Evolutionary conservation across 768 basidiomycete species (phyloP), one percentile per base, ranked within the genome.

Genomic region (Cubamyces sp.): DNA sequence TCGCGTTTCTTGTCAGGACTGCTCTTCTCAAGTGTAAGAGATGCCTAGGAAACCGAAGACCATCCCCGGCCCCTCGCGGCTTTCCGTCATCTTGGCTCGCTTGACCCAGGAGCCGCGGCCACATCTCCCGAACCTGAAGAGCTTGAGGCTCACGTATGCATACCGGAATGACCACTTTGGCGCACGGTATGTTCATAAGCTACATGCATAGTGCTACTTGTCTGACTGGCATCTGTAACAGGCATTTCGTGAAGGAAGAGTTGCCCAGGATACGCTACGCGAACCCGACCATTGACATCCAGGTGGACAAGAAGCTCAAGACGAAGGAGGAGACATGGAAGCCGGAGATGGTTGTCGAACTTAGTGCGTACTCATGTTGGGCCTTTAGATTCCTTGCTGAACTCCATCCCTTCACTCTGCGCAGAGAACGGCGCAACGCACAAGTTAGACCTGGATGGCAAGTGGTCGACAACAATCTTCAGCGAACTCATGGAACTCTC

Each of bases 171-270:
- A 89, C 73, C 87, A 91, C 71, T 89, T 86, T 70, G 89, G 88
- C 65, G 88, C 89, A 26, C 81, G 88, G 91, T 90, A 57, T 66
- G 84, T 63, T 25, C 19, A 16, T 21, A 34, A 8, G 51, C 9
- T 49, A 1, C n/a, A 25, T 21, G 3, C 45, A 26, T 34, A 37
- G 19, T 59, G 5, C 18, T 23, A 14, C 21, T 55, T 50, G 37
- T 18, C 23, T 42, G 43, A 19, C 19, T 42, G 21, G 15, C 34
- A 16, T 47, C 16, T 16, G 37, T 12, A 25, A 50, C 60, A 91
- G 92, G 47, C 86, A 91, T 77, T 93, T 94, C 65, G 81, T 89
- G 41, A 90, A 89, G 70, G 86, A 93, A 42, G 81, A 90, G n/a
- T 75, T 94, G 0, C 90, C 89, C 0, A 80, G 89, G 30, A 89